These are phyloP conservation scores for Berberis thunbergii DNA, from an alignment of 164 flowering plant genomes.

Conservation along the genomic window DNA sequence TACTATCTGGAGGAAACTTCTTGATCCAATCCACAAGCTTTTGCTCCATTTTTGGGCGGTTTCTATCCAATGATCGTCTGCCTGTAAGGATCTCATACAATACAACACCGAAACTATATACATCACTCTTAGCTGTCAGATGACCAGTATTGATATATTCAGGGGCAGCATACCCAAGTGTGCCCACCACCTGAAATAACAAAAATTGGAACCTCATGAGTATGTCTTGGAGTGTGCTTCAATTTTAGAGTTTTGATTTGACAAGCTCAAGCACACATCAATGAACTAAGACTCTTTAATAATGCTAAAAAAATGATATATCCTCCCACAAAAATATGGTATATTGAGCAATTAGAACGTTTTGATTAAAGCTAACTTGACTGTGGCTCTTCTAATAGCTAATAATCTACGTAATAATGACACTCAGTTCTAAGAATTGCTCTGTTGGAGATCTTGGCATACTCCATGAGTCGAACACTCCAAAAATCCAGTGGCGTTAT, in stretches of 20 bases:
- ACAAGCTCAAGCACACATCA: no score
- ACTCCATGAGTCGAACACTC: background rate
- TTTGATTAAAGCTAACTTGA: no score
- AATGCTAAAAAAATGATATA: no score
- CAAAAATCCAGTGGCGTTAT: background rate
- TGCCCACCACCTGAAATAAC: slow-evolving; percentile 65
- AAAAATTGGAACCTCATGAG: background rate
- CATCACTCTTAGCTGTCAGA: slow-evolving; percentile 59
- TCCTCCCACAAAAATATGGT: no score
- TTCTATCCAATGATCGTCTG: slow-evolving; percentile 57
- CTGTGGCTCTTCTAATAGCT: no score
- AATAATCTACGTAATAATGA: no score
- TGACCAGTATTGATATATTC: slow-evolving; percentile 82
- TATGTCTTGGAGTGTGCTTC: background rate
- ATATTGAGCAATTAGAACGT: no score
- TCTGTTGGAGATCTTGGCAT: background rate
- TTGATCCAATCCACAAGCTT: slow-evolving; percentile 90
- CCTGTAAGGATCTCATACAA: slow-evolving; percentile 84
- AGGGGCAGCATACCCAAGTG: slow-evolving; percentile 91
- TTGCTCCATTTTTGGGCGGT: slow-evolving; percentile 56
- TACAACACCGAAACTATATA: slow-evolving; percentile 88
- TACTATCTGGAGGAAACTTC: slow-evolving; percentile 62
- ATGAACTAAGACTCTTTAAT: no score
- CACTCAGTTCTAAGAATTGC: background rate
- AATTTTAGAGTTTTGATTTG: no score